A percentile compares a stretch with the other conserved stretches of the same genome.
Evolutionary conservation across 495 filamentous ascomycete species (phyloP).

Genomic region (Stereocaulon alpinum): DNA sequence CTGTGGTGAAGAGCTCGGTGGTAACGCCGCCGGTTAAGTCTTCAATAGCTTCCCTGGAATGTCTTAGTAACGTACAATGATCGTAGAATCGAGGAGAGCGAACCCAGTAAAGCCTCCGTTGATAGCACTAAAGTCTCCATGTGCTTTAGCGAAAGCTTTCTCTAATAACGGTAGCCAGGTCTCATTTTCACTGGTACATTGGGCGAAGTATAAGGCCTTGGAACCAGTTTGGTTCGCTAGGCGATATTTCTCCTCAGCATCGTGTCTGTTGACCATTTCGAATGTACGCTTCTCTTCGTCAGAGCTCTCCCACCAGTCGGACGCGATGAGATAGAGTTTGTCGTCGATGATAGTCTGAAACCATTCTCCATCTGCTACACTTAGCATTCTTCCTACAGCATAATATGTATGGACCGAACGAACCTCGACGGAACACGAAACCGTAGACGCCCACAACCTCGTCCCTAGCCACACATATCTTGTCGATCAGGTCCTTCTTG

Average conservation of each 20-base stretch:
- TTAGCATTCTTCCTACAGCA: background rate
- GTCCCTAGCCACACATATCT: constrained; percentile 72
- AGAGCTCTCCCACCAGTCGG: constrained; percentile 66
- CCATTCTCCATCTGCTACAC: constrained; percentile 71
- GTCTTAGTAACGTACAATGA: background rate
- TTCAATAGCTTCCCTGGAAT: constrained; percentile 68
- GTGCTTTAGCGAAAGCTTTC: constrained; percentile 94
- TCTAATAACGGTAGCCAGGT: constrained; percentile 92
- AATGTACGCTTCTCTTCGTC: constrained; percentile 56
- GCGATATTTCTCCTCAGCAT: constrained; percentile 70
- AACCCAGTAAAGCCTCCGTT: constrained; percentile 74
- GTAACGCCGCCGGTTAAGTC: constrained; percentile 91
- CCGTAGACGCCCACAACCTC: constrained; percentile 83
- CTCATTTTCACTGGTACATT: constrained; percentile 76
- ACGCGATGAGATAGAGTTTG: constrained; percentile 69
- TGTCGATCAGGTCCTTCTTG: constrained; percentile 66
- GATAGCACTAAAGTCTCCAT: constrained; percentile 76
- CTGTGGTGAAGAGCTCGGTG: constrained; percentile 63
- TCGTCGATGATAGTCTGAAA: constrained; percentile 82
- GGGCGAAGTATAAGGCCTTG: constrained; percentile 73
- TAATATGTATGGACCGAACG: constrained; percentile 11
- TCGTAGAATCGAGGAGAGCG: background rate
- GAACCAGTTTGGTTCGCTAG: constrained; percentile 66
- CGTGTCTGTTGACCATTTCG: constrained; percentile 58
- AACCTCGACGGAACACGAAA: constrained; percentile 81